A percentile compares a stretch with the other conserved stretches of the same genome.
phyloP scores from a whole-genome alignment of 768 basidiomycete species.

The Tylopilus felleus region DNA sequence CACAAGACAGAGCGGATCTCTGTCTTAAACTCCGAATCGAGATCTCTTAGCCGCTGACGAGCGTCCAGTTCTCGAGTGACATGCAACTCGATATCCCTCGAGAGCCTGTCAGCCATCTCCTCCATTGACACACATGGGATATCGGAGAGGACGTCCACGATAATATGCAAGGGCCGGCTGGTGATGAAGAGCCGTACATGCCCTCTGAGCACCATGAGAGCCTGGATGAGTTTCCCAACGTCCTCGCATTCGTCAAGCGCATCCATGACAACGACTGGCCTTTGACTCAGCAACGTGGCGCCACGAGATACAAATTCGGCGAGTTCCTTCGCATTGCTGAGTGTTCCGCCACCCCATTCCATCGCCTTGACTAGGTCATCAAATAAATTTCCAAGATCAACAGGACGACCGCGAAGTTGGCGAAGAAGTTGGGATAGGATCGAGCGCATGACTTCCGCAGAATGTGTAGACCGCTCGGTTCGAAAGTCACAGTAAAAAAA shows the following conservation, averaged over 20 bases:
- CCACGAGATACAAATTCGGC: not conserved
- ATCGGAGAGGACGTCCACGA: not conserved
- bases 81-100: not conserved
- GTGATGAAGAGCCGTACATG: not conserved
- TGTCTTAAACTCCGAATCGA: not conserved
- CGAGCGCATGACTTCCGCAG: slow-evolving; percentile 3
- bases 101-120: not conserved
- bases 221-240: not conserved
- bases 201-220: not conserved
- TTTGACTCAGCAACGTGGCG: not conserved
- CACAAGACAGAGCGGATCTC: not conserved
- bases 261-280: slow-evolving; percentile 1
- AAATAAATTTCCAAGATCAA: not conserved
- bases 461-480: not conserved
- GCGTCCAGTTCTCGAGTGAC: slow-evolving; percentile 1
- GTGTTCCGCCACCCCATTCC: not conserved
- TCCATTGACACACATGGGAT: slow-evolving; percentile 2
- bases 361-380: not conserved
- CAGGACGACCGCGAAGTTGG: not conserved
- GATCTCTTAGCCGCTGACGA: not conserved
- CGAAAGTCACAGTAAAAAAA: slow-evolving; percentile 6
- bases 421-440: not conserved
- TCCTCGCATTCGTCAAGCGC: slow-evolving; percentile 7
- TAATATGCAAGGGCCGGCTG: not conserved
- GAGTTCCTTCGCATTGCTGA: not conserved